Evolutionary conservation across 352 stramenopile genomes (phyloP).

Genomic region (Globisporangium radiosum): DNA sequence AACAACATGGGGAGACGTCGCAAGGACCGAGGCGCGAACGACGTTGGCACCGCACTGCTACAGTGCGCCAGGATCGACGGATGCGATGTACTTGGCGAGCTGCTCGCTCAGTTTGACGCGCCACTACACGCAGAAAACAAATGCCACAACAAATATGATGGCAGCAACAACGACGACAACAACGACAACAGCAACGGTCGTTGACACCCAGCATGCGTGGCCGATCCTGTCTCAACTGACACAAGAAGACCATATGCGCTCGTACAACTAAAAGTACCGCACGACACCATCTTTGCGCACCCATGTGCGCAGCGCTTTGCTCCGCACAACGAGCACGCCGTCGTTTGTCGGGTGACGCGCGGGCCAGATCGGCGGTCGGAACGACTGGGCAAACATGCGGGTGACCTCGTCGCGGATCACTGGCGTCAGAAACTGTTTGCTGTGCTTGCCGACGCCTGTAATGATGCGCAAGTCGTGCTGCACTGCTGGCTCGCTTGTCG

Average conservation of each 20-base stretch:
- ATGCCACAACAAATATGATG: neutral
- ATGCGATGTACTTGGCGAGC: slow-evolving; percentile 20
- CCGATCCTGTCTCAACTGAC: too few relatives aligned
- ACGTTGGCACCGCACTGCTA: slow-evolving; percentile 37
- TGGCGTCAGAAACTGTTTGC: slow-evolving; percentile 50
- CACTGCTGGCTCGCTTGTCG: slow-evolving; percentile 18
- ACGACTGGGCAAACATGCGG: slow-evolving; percentile 43
- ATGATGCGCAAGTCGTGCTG: slow-evolving; percentile 58
- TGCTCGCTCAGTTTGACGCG: slow-evolving; percentile 18
- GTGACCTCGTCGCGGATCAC: slow-evolving; percentile 47
- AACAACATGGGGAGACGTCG: slow-evolving; percentile 46
- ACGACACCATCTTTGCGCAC: slow-evolving; percentile 30
- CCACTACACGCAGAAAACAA: neutral
- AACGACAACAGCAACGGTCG: too few relatives aligned
- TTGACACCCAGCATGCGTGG: too few relatives aligned
- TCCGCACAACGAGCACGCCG: slow-evolving; percentile 45
- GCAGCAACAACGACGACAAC: neutral
- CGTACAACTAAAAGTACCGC: slow-evolving; percentile 7
- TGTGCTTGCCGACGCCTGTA: slow-evolving; percentile 60
- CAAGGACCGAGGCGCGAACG: slow-evolving; percentile 31
- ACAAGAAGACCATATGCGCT: too few relatives aligned
- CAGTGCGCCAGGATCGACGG: slow-evolving; percentile 38
- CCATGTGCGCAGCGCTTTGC: slow-evolving; percentile 49
- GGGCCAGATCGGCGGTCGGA: slow-evolving; percentile 39
- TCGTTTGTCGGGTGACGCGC: slow-evolving; percentile 49